These are phyloP conservation scores for Hibiscus trionum DNA, from an alignment of 345 rosid genomes.

Conservation along the genomic window DNA sequence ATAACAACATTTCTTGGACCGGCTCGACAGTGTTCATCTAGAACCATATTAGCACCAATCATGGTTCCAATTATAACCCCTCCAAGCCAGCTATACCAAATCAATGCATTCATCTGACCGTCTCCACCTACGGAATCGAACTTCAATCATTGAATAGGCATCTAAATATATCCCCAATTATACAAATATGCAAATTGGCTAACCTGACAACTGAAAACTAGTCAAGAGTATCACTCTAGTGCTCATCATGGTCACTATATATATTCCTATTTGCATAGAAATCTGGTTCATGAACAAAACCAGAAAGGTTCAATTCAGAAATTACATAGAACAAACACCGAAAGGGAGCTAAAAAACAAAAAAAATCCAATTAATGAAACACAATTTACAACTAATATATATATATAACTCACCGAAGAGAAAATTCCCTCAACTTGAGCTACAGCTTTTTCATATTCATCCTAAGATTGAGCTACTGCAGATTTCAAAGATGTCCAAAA, in stretches of 20 bases:
- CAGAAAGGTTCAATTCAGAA: not conserved
- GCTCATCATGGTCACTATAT: conserved; percentile 85
- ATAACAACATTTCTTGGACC: conserved; percentile 93
- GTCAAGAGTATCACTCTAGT: conserved; percentile 74
- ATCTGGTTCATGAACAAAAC: conserved; percentile 28
- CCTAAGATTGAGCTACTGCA: conserved; percentile 33
- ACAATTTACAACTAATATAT: not conserved
- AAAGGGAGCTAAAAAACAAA: not conserved
- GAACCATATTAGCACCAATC: conserved; percentile 86
- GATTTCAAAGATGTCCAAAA: conserved; percentile 33
- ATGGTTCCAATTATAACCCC: conserved; percentile 88
- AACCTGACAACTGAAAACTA: conserved; percentile 89
- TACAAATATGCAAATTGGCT: conserved; percentile 13
- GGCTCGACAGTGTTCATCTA: conserved; percentile 90
- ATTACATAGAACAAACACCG: too few relatives aligned
- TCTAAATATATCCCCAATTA: not conserved
- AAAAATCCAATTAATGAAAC: not conserved
- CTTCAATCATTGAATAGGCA: not conserved
- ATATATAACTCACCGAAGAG: conserved; percentile 38
- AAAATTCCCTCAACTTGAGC: conserved; percentile 50
- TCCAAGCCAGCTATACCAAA: conserved; percentile 99
- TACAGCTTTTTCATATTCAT: conserved; percentile 34
- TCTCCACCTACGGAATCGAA: conserved; percentile 71
- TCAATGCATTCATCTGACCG: conserved; percentile 61
- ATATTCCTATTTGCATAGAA: conserved; percentile 84